phyloP scores from a whole-genome alignment of 495 filamentous ascomycete species.

The Margaritispora aquatica region DNA sequence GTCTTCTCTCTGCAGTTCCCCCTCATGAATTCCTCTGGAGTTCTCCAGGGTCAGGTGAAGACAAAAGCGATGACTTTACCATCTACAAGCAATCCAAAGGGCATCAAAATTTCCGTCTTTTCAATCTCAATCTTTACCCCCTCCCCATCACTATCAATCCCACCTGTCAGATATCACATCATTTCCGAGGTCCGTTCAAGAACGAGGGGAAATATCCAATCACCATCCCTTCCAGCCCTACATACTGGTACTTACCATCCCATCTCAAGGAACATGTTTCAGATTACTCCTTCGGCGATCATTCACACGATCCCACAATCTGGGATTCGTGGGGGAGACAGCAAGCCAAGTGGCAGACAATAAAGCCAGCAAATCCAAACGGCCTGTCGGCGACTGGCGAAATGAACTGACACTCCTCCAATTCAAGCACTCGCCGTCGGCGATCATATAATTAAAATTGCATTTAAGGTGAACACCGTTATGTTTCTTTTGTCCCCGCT shows the following conservation, averaged over 20 bases:
- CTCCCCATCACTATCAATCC: background rate
- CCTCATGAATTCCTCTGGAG: background rate
- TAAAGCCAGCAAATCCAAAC: too few species aligned
- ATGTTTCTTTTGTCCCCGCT: background rate
- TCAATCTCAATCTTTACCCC: background rate
- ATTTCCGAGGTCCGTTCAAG: background rate
- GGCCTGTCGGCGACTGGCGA: background rate
- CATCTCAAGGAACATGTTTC: background rate
- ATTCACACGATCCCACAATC: background rate
- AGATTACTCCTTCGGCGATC: background rate
- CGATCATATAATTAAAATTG: background rate
- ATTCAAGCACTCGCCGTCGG: background rate
- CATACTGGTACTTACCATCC: background rate
- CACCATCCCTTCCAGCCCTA: background rate
- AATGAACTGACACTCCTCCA: background rate
- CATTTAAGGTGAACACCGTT: background rate
- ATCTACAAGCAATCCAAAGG: background rate
- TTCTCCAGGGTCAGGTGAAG: background rate
- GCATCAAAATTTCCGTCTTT: background rate
- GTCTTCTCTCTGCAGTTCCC: background rate
- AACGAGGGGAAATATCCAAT: background rate
- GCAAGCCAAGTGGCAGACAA: too few species aligned
- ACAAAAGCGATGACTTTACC: too few species aligned
- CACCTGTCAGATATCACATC: background rate
- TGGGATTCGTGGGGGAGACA: background rate